These are phyloP conservation scores for Schizosaccharomyces japonicus DNA, from an alignment of 805 yeast genomes.

Conservation along the genomic window DNA sequence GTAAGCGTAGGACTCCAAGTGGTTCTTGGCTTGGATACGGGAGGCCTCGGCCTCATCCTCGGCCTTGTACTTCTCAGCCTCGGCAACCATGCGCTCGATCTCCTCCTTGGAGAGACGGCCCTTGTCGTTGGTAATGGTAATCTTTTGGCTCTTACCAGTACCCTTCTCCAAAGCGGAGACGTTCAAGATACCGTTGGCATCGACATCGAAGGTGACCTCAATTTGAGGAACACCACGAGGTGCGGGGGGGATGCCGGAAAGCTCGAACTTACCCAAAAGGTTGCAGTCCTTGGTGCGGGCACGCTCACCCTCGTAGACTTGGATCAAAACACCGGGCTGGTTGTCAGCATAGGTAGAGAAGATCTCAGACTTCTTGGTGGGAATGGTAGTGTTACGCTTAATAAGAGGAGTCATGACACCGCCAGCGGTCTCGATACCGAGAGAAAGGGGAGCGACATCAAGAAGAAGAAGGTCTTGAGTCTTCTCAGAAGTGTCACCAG, in stretches of 20 bases:
- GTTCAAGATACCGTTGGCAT: constrained; percentile 91
- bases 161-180: constrained; percentile 94
- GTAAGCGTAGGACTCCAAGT: constrained; percentile 84
- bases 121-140: constrained; percentile 93
- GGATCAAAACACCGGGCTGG: constrained; percentile 96
- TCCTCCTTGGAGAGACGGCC: constrained; percentile 96
- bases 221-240: constrained; percentile 98
- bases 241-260: constrained; percentile 91
- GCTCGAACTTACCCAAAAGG: constrained; percentile 88
- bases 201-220: constrained; percentile 90
- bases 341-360: constrained; percentile 94
- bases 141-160: constrained; percentile 92
- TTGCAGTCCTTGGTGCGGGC: constrained; percentile 88
- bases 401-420: constrained; percentile 97
- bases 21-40: constrained; percentile 85
- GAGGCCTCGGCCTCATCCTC: constrained; percentile 88
- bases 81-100: constrained; percentile 90
- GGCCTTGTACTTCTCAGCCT: constrained; percentile 92
- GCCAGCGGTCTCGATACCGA: constrained; percentile 98
- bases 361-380: constrained; percentile 90
- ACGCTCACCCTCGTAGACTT: constrained; percentile 96
- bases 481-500: constrained; percentile 90
- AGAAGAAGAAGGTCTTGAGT: constrained; percentile 82
- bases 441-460: constrained; percentile 91
- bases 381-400: constrained; percentile 94